These are phyloP conservation scores for Blakeslea trispora DNA, from an alignment of 371 early-diverging fungal species.

Conservation along the genomic window DNA sequence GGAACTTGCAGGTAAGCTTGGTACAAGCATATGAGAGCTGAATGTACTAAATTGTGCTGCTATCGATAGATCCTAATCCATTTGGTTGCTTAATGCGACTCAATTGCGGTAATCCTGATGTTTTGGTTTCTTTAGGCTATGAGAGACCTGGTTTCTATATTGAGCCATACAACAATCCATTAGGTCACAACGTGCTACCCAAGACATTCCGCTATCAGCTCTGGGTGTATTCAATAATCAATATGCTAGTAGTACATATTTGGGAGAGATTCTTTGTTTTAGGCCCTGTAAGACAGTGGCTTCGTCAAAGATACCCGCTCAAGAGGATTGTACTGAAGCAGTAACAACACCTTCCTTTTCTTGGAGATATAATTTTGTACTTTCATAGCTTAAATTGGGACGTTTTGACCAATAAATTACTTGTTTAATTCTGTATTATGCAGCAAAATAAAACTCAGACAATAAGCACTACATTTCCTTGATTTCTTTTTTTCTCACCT, in stretches of 20 bases:
- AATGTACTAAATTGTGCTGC: background rate
- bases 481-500: constrained; percentile 6
- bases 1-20: constrained; percentile 54
- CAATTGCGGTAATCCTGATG: constrained; percentile 71
- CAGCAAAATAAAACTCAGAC: too few relatives aligned
- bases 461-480: background rate
- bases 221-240: constrained; percentile 45
- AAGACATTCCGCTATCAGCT: constrained; percentile 58
- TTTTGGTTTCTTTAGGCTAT: constrained; percentile 53
- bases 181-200: constrained; percentile 77
- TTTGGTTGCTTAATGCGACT: constrained; percentile 70
- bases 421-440: too few relatives aligned
- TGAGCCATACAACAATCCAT: constrained; percentile 57
- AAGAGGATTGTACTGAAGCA: constrained; percentile 6
- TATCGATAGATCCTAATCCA: constrained; percentile 60
- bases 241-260: constrained; percentile 30
- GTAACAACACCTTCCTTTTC: background rate
- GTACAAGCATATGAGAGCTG: too few relatives aligned
- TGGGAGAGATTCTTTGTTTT: constrained; percentile 44
- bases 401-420: too few relatives aligned
- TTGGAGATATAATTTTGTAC: too few relatives aligned
- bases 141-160: constrained; percentile 52
- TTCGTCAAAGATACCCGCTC: constrained; percentile 21
- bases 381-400: too few relatives aligned
- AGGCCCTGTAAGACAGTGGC: constrained; percentile 38